Base-by-base conservation (phyloP, 805 yeast genomes). In the Millerago galiae region DNA sequence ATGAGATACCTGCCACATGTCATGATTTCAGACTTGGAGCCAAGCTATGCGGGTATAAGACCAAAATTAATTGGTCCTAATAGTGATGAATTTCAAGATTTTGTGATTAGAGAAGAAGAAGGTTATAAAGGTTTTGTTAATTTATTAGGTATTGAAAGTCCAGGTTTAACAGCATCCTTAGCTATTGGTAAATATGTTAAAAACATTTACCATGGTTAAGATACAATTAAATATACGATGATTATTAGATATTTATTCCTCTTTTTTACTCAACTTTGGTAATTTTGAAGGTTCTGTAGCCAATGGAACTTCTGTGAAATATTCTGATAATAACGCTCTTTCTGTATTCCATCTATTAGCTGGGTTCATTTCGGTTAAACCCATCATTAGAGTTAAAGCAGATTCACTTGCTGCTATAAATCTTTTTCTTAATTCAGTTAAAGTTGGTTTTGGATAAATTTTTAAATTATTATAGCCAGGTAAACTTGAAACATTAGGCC, bases 381-480 rank as follows among this genome's bases (percentile, higher is more conserved):
- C 75, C 43, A 75, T 71, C 76, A 90, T 72, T 43, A 89, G 63
- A 49, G 84, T 88, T 38, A 90, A 63, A 0, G 96, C 96, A 38
- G 71, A 68, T 42, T 86, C 95, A 8, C 91, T 83, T 2, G 97
- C 96, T 0, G 97, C 97, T 34, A 87, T 78, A 59, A 90, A 90
- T 49, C 96, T 65, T 49, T 79, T 82, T 54, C 95, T 72, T 45
- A 89, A 66, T 61, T 90, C 97, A 43, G 74, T 79, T 48, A 86
- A 68, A 0, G 89, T 74, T 0, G 97, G 97, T 13, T 81, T 80
- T 3, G 97, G 96, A 57, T 85, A 90, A 24, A 80, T 75, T 34
- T 77, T 76, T 48, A 85, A 65, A 30, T 86, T 77, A 54, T 83
- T 78, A 59, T 86, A 93, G 24, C 77, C 70, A 0, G 96, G 93